A percentile compares a stretch with the other conserved stretches of the same genome.
phyloP scores from a whole-genome alignment of 1,284 basidiomycete species.

The Marasmius tenuissimus region DNA sequence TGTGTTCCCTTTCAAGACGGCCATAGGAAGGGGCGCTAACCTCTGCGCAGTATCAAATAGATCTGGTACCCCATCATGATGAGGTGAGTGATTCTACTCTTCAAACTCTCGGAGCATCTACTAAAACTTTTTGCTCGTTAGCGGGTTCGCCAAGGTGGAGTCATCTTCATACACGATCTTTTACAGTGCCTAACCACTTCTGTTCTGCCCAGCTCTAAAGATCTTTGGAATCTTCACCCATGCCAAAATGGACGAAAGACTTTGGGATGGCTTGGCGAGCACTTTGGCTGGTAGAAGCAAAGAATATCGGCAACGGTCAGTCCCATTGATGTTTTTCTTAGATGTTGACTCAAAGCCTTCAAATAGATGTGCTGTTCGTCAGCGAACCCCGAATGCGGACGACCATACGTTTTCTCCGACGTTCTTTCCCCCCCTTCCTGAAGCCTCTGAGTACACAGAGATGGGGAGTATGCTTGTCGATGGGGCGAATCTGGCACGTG shows the following conservation, averaged over 20 bases:
- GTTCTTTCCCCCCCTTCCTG: slow-evolving; percentile 9
- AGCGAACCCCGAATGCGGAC: slow-evolving; percentile 3
- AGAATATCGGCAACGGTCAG: slow-evolving; percentile 50
- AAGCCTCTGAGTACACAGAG: slow-evolving; percentile 1
- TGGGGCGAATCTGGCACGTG: slow-evolving; percentile 5
- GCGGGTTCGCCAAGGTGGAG: slow-evolving; percentile 56
- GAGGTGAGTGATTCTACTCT: slow-evolving; percentile 29
- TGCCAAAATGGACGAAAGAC: slow-evolving; percentile 49
- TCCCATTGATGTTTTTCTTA: not conserved
- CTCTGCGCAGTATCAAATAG: slow-evolving; percentile 57
- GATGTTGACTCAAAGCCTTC: not conserved
- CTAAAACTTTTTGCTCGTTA: slow-evolving; percentile 17
- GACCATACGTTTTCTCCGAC: slow-evolving; percentile 12
- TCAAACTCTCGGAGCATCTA: not conserved
- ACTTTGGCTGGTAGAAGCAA: slow-evolving; percentile 53
- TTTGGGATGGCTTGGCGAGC: slow-evolving; percentile 57
- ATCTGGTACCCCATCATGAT: slow-evolving; percentile 50
- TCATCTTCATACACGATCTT: not conserved
- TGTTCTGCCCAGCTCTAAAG: slow-evolving; percentile 42
- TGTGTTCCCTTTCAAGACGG: slow-evolving; percentile 17
- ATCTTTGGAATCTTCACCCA: slow-evolving; percentile 70
- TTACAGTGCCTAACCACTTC: slow-evolving; percentile 11
- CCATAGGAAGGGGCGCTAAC: not conserved
- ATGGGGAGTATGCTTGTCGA: slow-evolving; percentile 3
- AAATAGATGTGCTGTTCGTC: slow-evolving; percentile 11